Base-by-base conservation (phyloP, 2,329 filamentous ascomycete species). In the Colletotrichum phormii region DNA sequence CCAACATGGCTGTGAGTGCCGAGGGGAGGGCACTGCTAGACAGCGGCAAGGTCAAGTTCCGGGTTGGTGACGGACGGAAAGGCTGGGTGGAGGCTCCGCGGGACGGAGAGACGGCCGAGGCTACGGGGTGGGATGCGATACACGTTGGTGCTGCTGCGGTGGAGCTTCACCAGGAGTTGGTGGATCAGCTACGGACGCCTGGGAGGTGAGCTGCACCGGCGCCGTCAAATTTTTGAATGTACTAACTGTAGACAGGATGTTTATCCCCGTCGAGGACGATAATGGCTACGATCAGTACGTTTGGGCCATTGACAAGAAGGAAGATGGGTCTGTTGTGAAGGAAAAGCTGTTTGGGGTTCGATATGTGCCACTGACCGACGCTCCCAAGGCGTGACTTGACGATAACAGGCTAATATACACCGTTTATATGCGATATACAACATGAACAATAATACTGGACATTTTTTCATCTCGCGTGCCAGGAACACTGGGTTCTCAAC, bases 71-170 rank as follows among this genome's bases (percentile, higher is more conserved):
- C 83, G 93, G 93, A 1, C 83, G 93, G 5, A 87, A 89, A 74
- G 93, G 93, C 1, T 92, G 89, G 88, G 78, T 86, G 2, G 88
- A 87, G 77, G 76, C 78, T 12, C 74, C 79, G 1, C 78, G 83
- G 69, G 83, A 78, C 77, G 89, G 84, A 2, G 81, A 82, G 57
- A 86, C 86, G 6, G 86, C 86, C 67, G 83, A 85, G 13, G 86
- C 84, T 74, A 83, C 81, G 35, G 88, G 91, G 0, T 99, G 96
- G 87, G 95, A 98, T 86, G 95, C 94, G 2, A 98, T 99, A 72
- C 97, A 98, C 80, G 97, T 98, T 3, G 97, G 97, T 0, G 97
- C 97, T 0, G 94, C 95, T 8, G 96, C 96, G 0, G 88, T 84
- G 29, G 89, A 91, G 78, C 83, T 97, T 67, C 95, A 97, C 80